phyloP scores from a whole-genome alignment of 345 rosid species.

The Chamaenerion angustifolium region DNA sequence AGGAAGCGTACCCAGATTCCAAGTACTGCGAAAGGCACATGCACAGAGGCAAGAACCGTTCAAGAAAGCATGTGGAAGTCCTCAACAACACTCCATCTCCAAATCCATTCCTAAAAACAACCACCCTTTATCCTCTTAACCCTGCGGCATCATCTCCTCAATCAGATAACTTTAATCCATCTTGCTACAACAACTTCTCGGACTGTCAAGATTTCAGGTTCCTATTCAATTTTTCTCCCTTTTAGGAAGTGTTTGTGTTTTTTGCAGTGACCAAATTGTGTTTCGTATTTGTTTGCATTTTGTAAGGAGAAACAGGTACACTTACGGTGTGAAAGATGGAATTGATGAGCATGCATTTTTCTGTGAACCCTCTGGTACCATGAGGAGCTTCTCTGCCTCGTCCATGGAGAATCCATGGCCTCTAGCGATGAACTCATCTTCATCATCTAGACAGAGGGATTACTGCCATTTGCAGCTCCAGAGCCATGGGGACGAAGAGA shows the following conservation, averaged over 20 bases:
- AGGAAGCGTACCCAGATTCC: constrained; percentile 82
- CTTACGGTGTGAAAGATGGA: constrained; percentile 36
- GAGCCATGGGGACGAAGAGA: constrained; percentile 13
- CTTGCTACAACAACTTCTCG: too few relatives aligned
- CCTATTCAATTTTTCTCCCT: too few relatives aligned
- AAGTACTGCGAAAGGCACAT: constrained; percentile 91
- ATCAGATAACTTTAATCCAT: too few relatives aligned
- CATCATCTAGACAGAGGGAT: constrained; percentile 21
- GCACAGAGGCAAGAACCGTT: constrained; percentile 94
- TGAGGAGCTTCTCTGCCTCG: constrained; percentile 41
- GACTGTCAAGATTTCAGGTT: too few relatives aligned
- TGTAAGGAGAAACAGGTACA: neutral
- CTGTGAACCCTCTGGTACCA: constrained; percentile 47
- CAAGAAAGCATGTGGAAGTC: constrained; percentile 90
- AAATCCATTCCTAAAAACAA: too few relatives aligned
- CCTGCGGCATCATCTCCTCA: too few relatives aligned
- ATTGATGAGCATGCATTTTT: constrained; percentile 58
- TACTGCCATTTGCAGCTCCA: constrained; percentile 50
- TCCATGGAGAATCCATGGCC: constrained; percentile 71
- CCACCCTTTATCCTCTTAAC: too few relatives aligned
- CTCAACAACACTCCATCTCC: constrained; percentile 2
- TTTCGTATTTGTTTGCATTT: too few relatives aligned
- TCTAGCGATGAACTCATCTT: constrained; percentile 38
- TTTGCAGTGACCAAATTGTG: too few relatives aligned
- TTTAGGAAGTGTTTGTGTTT: too few relatives aligned